Evolutionary conservation across 2,329 filamentous ascomycete genomes (phyloP), one percentile per base, ranked within the genome.

Genomic region (Alternaria atra): DNA sequence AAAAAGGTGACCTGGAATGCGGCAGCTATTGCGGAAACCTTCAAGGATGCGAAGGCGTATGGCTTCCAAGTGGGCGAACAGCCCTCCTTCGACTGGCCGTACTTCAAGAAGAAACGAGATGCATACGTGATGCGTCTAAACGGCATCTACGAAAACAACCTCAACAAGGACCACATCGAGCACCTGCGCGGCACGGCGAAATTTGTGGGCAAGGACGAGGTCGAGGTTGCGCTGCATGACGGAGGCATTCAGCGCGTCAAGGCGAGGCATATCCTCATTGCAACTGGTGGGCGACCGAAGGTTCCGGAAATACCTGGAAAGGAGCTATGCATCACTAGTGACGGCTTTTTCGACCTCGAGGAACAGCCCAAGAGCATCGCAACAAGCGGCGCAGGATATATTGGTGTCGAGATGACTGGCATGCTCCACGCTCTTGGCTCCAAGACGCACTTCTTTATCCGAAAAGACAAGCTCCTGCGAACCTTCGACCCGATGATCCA

Each of bases 1-100:
- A 97, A 96, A 79, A 97, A 96, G 79, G 84, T 96, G 52, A 94
- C 91, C 39, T 96, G 90, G 86, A 92, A 94, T 77, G 92, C 92
- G 63, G 92, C 92, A 54, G 84, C 87, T 53, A 87, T 96, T 66
- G 88, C 91, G 64, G 92, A 96, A 80, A 88, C 89, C 6, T 89
- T 95, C 75, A 78, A 90, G 79, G 89, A 94, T 64, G 85, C 91
- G 67, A 91, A 91, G 78, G 83, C 87, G 43, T 96, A 97, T 79
- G 92, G 92, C 46, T 96, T 96, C 82, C 87, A 85, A 51, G 84
- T 93, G 55, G 77, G 89, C 73, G 83, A 92, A 72, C 89, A 86
- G 3, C 87, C 87, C 13, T 89, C 90, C 23, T 96, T 96, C 77
- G 90, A 96, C 83, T 97, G 91, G 90, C 77, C 85, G 23, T 84